Conservation (phyloP, 2,329 filamentous ascomycete species). For the Colletotrichum trifolii region DNA sequence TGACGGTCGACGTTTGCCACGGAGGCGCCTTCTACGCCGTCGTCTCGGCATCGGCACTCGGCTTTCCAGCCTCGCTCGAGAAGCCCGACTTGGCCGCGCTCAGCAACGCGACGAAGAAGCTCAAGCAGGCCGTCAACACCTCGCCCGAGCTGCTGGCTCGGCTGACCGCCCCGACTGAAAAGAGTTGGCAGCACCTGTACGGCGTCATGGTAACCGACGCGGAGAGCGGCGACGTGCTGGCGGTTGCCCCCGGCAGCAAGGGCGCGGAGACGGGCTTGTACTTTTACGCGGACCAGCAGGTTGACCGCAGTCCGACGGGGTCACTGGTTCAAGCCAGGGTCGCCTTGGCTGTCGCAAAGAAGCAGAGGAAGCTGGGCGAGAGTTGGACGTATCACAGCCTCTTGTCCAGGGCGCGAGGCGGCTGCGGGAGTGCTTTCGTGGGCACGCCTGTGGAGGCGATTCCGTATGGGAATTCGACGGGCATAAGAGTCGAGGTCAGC, state of each 20-base stretch:
- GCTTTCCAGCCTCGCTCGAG: slow-evolving; percentile 46
- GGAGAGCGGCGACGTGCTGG: slow-evolving; percentile 40
- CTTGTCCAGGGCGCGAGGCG: slow-evolving; percentile 18
- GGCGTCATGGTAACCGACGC: slow-evolving; percentile 49
- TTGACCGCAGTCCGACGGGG: slow-evolving; percentile 43
- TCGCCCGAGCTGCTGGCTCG: slow-evolving; percentile 38
- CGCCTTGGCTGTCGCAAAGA: slow-evolving; percentile 15
- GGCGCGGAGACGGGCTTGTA: slow-evolving; percentile 55
- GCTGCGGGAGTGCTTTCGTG: slow-evolving; percentile 2
- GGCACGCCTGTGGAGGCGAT: slow-evolving; percentile 22
- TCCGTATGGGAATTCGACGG: neutral
- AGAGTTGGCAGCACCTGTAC: slow-evolving; percentile 51
- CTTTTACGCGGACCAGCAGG: slow-evolving; percentile 57
- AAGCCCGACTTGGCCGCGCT: slow-evolving; percentile 45
- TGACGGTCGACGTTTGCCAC: slow-evolving; percentile 51
- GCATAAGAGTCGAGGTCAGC: slow-evolving; percentile 17
- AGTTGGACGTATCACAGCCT: slow-evolving; percentile 27
- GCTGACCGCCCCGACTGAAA: slow-evolving; percentile 41
- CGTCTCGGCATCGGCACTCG: slow-evolving; percentile 49
- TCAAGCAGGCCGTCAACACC: slow-evolving; percentile 43
- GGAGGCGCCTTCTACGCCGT: slow-evolving; percentile 58
- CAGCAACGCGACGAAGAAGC: slow-evolving; percentile 44
- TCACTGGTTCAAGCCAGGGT: slow-evolving; percentile 28
- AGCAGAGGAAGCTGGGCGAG: slow-evolving; percentile 6
- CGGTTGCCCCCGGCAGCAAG: slow-evolving; percentile 22